Base-by-base conservation (phyloP, 2,329 filamentous ascomycete species). In the Aspergillus oerlinghausenensis region DNA sequence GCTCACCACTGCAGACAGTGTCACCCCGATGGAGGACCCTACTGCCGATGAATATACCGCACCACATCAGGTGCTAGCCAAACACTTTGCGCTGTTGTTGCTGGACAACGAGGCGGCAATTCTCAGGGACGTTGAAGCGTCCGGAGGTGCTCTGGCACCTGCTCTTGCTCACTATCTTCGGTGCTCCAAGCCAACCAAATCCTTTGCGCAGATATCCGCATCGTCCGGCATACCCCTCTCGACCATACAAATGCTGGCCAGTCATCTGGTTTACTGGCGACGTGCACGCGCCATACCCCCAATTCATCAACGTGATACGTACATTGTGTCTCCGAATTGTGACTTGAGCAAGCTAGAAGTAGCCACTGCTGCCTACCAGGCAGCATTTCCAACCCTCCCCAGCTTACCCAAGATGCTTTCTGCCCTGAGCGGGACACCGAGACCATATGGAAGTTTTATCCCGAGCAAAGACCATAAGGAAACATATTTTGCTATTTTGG, bases 211-310 rank as follows among this genome's bases (percentile, higher is more conserved):
- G 59, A 83, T 91, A 61, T 92, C 81, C 64, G 69, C 71, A 4
- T 62, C 68, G 2, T 77, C 77, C 52, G 83, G 87, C 21, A 87
- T 97, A 52, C 86, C 88, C 3, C 81, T 94, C 1, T 82, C 85
- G 32, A 90, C 96, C 64, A 88, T 97, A 60, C 88, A 93, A 61
- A 88, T 90, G 64, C 89, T 96, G 60, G 92, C 92, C 9, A 89
- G 90, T 56, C 94, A 97, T 76, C 88, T 99, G 60, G 92, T 97
- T 59, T 96, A 95, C 76, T 97, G 93, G 92, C 87, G 94, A 25
- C 88, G 92, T 56, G 94, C 93, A 49, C 89, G 95, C 58, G 88
- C 93, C 17, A 93, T 97, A 43, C 89, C 91, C 4, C 94, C 94
- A 0, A 83, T 99, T 5, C 92, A 97, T 68, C 88, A 89, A 47